A percentile compares a stretch with the other conserved stretches of the same genome.
Evolutionary conservation across 164 flowering plant species (phyloP).

Genomic region (Platanus orientalis): DNA sequence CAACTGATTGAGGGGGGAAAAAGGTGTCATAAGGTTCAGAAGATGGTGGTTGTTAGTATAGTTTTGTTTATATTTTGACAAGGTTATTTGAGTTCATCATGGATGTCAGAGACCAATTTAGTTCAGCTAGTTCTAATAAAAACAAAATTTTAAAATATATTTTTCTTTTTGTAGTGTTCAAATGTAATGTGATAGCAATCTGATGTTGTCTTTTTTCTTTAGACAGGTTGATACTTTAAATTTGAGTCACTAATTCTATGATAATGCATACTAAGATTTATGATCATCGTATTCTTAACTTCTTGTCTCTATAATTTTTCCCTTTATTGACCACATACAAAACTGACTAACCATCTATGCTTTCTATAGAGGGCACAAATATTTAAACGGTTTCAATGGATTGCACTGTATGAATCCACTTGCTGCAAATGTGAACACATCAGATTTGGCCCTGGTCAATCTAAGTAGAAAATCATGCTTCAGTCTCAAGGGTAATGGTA

Average conservation of each 20-base stretch:
- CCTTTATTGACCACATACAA: not conserved
- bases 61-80: too few species aligned
- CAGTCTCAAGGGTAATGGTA: slow-evolving; percentile 21
- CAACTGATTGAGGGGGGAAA: too few species aligned
- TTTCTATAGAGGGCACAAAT: slow-evolving; percentile 26
- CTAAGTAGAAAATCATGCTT: slow-evolving; percentile 18
- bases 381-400: slow-evolving; percentile 26
- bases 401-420: slow-evolving; percentile 16
- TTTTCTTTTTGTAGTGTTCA: too few species aligned
- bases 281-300: not conserved
- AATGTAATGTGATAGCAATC: not conserved
- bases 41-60: too few species aligned
- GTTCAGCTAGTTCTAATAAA: too few species aligned
- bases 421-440: slow-evolving; percentile 15
- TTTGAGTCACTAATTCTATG: not conserved
- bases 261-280: not conserved
- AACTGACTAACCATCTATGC: not conserved
- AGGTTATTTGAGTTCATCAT: too few species aligned
- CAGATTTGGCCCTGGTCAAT: slow-evolving; percentile 18
- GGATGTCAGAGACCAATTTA: too few species aligned
- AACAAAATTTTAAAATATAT: too few species aligned
- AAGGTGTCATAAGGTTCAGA: too few species aligned
- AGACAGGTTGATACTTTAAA: not conserved
- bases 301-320: too few species aligned
- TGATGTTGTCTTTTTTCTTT: not conserved